Evolutionary conservation across 345 rosid species (phyloP), one percentile per base, ranked within the genome.

Genomic region (Angophora floribunda): DNA sequence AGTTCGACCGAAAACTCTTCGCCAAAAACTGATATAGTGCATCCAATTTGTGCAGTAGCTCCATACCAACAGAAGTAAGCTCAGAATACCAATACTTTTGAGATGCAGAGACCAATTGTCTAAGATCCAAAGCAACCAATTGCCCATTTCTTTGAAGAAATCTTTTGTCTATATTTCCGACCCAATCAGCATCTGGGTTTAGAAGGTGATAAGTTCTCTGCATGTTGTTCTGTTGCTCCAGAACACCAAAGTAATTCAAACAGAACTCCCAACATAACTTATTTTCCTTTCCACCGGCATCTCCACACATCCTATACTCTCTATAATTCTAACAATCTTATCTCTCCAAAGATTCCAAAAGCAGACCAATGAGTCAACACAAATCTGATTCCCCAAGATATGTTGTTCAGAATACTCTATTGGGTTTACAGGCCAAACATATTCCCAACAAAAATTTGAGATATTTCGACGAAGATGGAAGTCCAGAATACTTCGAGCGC

Each of bases 341-440:
- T 92, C 92, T 89, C 88, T 90, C 94, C 93, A 92, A 45, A 88
- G 89, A 57, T 89, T 93, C 96, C 96, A 94, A 85, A 89, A 92
- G 91, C 89, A 88, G 61, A 92, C 86, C 50, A 92, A 91, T 6
- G 93, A 90, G 85, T 92, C 93, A 55, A 85, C 9, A 6, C 93
- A 91, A 65, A 90, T 89, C 86, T 85, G 67, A 36, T 89, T 51
- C 28, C 44, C 9, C 32, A 67, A 86, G 51, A 75, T 41, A 65
- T 21, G 80, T 47, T 28, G 88, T 50, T 90, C 90, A 36, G 92
- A 85, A 75, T 86, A 52, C 36, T 52, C 61, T 59, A 4, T 79
- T 12, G 53, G 85, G 88, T 94, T 90, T 8, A 85, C 59, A 36
- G 89, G 85, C 41, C 91, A 30, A 57, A 89, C 90, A 89, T 85